A percentile compares a stretch with the other conserved stretches of the same genome.
Conservation (phyloP, 129 eudicot genomes). For the Glebionis coronaria region DNA sequence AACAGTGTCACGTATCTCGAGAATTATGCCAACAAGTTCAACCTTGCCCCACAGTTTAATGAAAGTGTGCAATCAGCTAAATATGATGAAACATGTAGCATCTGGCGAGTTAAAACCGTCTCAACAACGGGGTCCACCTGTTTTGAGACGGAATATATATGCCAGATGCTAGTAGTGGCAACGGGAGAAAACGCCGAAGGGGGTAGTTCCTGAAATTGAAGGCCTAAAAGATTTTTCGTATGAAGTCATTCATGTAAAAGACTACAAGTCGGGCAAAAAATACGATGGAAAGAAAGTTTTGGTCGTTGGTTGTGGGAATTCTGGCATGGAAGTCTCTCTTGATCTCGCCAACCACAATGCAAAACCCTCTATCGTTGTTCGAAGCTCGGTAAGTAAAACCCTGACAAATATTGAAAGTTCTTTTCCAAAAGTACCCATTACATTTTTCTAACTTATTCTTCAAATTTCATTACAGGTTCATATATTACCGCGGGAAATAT, state of each 20-base stretch:
- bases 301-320: slow-evolving; percentile 90
- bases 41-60: slow-evolving; percentile 67
- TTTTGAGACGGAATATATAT: slow-evolving; percentile 70
- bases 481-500: too few species aligned
- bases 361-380: slow-evolving; percentile 69
- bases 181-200: slow-evolving; percentile 89
- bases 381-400: slow-evolving; percentile 68
- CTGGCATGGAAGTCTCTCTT: slow-evolving; percentile 97
- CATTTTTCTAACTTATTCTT: too few species aligned
- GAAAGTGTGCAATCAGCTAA: slow-evolving; percentile 75
- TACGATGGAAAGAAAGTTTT: slow-evolving; percentile 65
- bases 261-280: slow-evolving; percentile 72
- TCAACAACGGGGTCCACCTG: slow-evolving; percentile 27
- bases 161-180: slow-evolving; percentile 86
- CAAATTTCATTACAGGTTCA: too few species aligned
- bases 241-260: too few species aligned
- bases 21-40: slow-evolving; percentile 60
- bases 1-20: slow-evolving; percentile 75
- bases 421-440: background rate
- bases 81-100: slow-evolving; percentile 58
- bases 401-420: background rate
- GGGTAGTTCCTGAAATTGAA: slow-evolving; percentile 65
- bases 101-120: slow-evolving; percentile 68
- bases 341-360: slow-evolving; percentile 84
- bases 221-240: slow-evolving; percentile 61